These are phyloP conservation scores for Auriscalpium vulgare DNA, from an alignment of 768 basidiomycete species.

Conservation along the genomic window DNA sequence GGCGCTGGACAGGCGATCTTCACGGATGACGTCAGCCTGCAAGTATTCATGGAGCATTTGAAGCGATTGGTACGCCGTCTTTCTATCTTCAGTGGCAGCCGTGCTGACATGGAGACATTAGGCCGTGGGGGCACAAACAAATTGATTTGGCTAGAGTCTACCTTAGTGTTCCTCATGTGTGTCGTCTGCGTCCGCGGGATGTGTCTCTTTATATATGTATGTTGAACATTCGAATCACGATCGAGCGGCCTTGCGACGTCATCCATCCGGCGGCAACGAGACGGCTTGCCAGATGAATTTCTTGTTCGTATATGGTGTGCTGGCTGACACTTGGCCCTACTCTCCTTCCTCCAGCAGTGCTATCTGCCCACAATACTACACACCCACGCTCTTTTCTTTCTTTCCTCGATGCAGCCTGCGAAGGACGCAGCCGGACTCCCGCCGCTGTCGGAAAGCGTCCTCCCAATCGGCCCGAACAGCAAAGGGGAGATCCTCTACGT, in stretches of 20 bases:
- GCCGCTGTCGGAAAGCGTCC: background rate
- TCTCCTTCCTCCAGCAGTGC: background rate
- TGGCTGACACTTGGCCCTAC: background rate
- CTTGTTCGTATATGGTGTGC: background rate
- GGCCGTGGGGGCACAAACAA: slow-evolving; percentile 17
- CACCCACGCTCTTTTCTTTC: background rate
- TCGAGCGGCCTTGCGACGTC: background rate
- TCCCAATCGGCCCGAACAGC: background rate
- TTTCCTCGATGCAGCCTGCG: background rate
- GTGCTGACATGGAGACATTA: background rate
- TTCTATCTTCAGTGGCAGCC: background rate
- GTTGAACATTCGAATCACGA: slow-evolving; percentile 3
- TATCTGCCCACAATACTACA: background rate
- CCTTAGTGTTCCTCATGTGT: slow-evolving; percentile 1
- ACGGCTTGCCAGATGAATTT: slow-evolving; percentile 7
- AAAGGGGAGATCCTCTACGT: background rate
- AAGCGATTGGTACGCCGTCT: slow-evolving; percentile 69
- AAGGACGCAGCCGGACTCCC: background rate
- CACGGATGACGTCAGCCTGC: slow-evolving; percentile 96
- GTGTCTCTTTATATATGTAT: slow-evolving; percentile 13
- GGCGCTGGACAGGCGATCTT: slow-evolving; percentile 87
- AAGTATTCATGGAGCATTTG: slow-evolving; percentile 96
- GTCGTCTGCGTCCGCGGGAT: background rate
- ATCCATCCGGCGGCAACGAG: slow-evolving; percentile 2
- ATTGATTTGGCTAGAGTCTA: slow-evolving; percentile 4